Conservation (phyloP, 2,329 filamentous ascomycete genomes). For the Monosporascus sp. region DNA sequence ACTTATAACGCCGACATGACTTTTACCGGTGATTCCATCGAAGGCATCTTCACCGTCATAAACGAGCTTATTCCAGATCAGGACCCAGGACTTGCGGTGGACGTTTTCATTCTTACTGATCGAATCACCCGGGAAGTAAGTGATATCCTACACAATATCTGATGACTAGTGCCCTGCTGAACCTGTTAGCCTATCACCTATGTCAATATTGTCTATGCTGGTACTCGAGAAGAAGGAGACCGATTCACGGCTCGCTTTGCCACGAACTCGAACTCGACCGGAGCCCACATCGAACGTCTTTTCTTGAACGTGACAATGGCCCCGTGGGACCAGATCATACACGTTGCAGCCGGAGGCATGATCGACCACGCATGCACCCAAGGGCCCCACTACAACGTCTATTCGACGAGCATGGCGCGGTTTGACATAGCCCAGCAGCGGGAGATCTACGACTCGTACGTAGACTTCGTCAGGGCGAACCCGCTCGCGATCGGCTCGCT, state of each 20-base stretch:
- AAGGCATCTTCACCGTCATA: constrained; percentile 2
- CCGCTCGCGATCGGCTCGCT: not conserved
- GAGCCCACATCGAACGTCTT: not conserved
- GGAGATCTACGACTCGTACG: not conserved
- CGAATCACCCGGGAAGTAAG: constrained; percentile 1
- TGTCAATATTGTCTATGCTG: constrained; percentile 6
- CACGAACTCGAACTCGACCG: not conserved
- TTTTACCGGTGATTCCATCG: constrained; percentile 6
- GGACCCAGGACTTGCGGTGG: constrained; percentile 4
- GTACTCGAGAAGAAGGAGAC: constrained; percentile 2
- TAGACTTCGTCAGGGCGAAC: not conserved
- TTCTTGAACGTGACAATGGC: constrained; percentile 4
- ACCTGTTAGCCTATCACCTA: not conserved
- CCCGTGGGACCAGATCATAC: constrained; percentile 4
- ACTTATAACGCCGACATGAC: constrained; percentile 8
- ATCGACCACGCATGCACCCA: constrained; percentile 5
- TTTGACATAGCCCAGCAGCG: not conserved
- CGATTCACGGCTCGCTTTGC: constrained; percentile 5
- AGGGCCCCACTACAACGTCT: not conserved
- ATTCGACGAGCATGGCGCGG: not conserved
- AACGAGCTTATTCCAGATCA: constrained; percentile 7
- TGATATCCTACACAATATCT: not conserved
- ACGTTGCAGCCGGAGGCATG: constrained; percentile 3
- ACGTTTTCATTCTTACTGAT: constrained; percentile 4
- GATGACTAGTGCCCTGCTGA: not conserved